A percentile compares a stretch with the other conserved stretches of the same genome.
phyloP scores from a whole-genome alignment of 2,329 filamentous ascomycete genomes.

The Stagonosporopsis cucurbitacearum region DNA sequence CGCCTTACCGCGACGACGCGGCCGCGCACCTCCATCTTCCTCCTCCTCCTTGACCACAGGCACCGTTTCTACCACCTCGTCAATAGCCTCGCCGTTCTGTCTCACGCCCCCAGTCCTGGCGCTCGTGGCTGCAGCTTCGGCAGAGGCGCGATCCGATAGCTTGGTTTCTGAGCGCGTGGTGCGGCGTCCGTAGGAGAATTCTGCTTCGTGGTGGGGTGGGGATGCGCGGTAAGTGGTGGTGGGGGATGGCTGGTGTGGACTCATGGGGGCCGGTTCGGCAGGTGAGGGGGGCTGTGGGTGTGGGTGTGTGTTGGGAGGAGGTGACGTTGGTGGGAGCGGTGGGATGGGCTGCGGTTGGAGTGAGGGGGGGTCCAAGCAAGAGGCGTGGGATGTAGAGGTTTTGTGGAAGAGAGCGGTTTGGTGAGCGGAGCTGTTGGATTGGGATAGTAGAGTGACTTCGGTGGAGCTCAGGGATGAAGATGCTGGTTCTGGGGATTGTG shows the following conservation, averaged over 20 bases:
- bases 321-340: neutral
- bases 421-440: neutral
- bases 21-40: too few species aligned
- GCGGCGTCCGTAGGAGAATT: neutral
- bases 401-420: too few species aligned
- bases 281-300: neutral
- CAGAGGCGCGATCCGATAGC: neutral
- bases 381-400: neutral
- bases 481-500: neutral
- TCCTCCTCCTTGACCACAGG: neutral
- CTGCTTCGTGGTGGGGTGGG: slow-evolving; percentile 6
- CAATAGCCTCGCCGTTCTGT: neutral
- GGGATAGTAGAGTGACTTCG: neutral
- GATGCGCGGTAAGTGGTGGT: neutral
- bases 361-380: neutral
- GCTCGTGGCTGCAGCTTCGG: too few species aligned
- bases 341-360: neutral
- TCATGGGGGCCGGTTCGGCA: too few species aligned
- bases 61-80: neutral
- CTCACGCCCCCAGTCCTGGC: too few species aligned
- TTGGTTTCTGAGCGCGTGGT: neutral
- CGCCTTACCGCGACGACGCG: too few species aligned
- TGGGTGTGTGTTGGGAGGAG: neutral
- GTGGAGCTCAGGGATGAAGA: neutral
- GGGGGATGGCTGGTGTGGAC: too few species aligned